Evolutionary conservation across 768 basidiomycete genomes (phyloP), one percentile per base, ranked within the genome.

Genomic region (Lyophyllum semitale): DNA sequence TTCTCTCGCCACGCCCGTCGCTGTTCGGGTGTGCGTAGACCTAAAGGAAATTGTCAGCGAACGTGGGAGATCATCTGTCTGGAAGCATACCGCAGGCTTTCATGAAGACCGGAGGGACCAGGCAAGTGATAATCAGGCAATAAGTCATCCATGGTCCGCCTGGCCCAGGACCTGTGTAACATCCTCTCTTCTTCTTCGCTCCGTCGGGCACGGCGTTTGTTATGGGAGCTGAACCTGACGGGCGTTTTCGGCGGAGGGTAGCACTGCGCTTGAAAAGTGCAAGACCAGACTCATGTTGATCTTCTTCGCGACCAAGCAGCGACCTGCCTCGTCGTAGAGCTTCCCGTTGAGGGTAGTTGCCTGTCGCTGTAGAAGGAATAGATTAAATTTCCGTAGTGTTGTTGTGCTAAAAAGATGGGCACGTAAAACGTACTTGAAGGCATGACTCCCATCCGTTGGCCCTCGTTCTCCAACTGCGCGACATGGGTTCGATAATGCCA

Each of bases 1-100:
- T 99, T 99, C 74, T 99, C 97, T 59, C 97, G 82, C 95, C 95
- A 99, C 40, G 97, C 97, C 46, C 94, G 85, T 69, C 97, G 95
- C 61, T 89, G 90, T 60, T 99, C 97, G 0, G 93, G 89, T 26
- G 88, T 95, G 51, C 83, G 82, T 60, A 97, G 89, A 51, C 95
- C 93, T 95, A 56, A 26, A 48, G n/a, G 50, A 1, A 7, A n/a
- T 27, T 7, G 20, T 52, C 17, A 55, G 35, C 13, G 33, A 40
- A 53, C 42, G 41, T 26, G 32, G 41, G 48, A 20, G 11, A n/a
- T 25, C n/a, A 50, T 32, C 30, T 44, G 41, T n/a, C 35, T 51
- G 12, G 46, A 41, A 38, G 82, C 89, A 57, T 66, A 93, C 93
- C 94, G 63, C 91, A 95, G 27, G 84, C 75, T 48, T 74, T 79